Percentiles rank a stretch among this genome's conserved stretches.
Conservation (phyloP, 306 rosid genomes). For the Castanea crenata region DNA sequence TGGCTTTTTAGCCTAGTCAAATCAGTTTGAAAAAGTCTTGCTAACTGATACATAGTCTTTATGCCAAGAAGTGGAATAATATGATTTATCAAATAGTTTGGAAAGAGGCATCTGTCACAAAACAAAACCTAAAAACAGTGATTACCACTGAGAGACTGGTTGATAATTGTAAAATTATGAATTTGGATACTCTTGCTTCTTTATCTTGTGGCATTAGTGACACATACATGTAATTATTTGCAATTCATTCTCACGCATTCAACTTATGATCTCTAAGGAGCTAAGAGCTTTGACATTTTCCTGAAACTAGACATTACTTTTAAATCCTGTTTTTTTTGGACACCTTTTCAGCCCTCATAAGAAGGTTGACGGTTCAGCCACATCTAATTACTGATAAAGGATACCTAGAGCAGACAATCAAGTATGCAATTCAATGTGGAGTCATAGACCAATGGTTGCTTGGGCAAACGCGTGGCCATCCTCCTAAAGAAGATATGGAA, state of each 20-base stretch:
- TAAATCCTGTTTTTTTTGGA: conserved; percentile 3
- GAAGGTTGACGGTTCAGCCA: conserved; percentile 80
- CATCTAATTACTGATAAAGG: conserved; percentile 67
- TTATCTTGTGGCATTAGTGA: background rate
- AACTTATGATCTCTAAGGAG: background rate
- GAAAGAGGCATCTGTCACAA: background rate
- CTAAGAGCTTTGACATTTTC: background rate
- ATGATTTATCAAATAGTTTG: background rate
- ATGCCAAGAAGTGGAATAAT: background rate
- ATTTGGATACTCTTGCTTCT: background rate
- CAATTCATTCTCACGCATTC: background rate
- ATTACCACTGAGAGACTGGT: background rate
- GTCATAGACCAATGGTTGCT: conserved; percentile 83
- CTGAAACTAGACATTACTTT: conserved; percentile 9
- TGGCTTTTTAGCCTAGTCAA: background rate
- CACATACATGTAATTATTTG: background rate
- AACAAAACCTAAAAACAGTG: background rate
- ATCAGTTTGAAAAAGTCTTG: background rate
- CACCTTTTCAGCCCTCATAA: conserved; percentile 65
- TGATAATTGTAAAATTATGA: background rate
- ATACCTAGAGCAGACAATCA: conserved; percentile 67
- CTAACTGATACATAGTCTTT: background rate
- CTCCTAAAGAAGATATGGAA: conserved; percentile 64
- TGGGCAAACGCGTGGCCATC: conserved; percentile 64
- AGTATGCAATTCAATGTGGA: conserved; percentile 83